Evolutionary conservation across 2,329 filamentous ascomycete genomes (phyloP).

Genomic region (Grosmannia serpens): DNA sequence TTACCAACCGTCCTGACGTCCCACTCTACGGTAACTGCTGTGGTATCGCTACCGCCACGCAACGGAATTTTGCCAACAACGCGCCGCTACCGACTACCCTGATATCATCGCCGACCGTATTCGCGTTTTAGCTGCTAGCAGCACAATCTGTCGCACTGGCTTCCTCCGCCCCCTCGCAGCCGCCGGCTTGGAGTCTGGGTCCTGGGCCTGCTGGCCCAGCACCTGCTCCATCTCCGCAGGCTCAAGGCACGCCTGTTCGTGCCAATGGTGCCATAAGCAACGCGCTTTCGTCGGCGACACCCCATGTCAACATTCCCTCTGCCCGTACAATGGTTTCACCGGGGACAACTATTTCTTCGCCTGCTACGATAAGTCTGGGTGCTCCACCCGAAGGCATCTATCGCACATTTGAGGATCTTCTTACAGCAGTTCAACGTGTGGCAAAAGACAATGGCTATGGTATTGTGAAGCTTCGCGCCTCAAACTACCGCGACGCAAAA

Average conservation of each 20-base stretch:
- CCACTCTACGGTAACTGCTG: not conserved
- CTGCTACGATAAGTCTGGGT: conserved; percentile 28
- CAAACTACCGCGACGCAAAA: conserved; percentile 52
- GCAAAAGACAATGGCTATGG: conserved; percentile 53
- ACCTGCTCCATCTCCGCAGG: conserved; percentile 3
- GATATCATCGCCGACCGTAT: not conserved
- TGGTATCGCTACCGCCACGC: conserved; percentile 1
- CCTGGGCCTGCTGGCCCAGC: conserved; percentile 5
- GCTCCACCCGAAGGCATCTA: conserved; percentile 51
- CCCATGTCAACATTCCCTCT: conserved; percentile 13
- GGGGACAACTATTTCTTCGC: conserved; percentile 19
- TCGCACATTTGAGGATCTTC: conserved; percentile 45
- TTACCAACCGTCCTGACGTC: not conserved
- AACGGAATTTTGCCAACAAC: not conserved
- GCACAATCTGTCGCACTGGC: conserved; percentile 13
- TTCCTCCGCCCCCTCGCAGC: conserved; percentile 11
- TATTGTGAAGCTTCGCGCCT: conserved; percentile 50
- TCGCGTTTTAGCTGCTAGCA: conserved; percentile 2
- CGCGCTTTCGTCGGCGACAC: not conserved
- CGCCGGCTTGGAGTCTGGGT: conserved; percentile 12
- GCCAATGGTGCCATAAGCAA: conserved; percentile 7
- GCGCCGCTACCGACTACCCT: not conserved
- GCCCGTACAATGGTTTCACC: conserved; percentile 17
- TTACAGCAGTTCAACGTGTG: conserved; percentile 44
- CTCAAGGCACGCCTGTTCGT: conserved; percentile 10